A percentile compares a stretch with the other conserved stretches of the same genome.
phyloP scores from a whole-genome alignment of 164 flowering plant genomes.

The Brasenia schreberi region DNA sequence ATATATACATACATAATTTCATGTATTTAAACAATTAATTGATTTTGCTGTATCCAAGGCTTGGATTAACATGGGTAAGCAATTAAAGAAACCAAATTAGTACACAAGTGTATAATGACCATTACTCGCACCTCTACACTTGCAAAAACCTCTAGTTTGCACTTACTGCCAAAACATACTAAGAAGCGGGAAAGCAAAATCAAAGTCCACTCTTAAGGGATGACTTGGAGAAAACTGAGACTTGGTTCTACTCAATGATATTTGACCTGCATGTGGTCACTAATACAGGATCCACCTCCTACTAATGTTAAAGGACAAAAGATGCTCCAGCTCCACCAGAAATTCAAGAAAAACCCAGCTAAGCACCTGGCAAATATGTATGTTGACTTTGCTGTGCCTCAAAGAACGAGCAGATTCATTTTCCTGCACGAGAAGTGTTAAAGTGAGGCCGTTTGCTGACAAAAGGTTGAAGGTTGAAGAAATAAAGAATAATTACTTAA shows the following conservation, averaged over 20 bases:
- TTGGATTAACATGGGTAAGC: too few relatives aligned
- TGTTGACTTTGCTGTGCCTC: constrained; percentile 78
- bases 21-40: too few relatives aligned
- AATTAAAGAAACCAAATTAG: too few relatives aligned
- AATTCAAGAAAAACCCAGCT: not conserved
- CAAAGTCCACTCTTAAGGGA: too few relatives aligned
- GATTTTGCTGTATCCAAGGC: not conserved
- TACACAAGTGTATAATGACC: not conserved
- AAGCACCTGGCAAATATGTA: constrained; percentile 81
- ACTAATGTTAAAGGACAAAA: not conserved
- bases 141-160: too few relatives aligned
- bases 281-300: not conserved
- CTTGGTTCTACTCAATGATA: not conserved
- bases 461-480: not conserved
- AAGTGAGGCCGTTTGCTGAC: not conserved
- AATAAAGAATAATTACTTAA: not conserved
- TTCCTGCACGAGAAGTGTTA: constrained; percentile 35
- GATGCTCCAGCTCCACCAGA: not conserved
- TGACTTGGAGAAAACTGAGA: too few relatives aligned
- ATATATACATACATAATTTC: too few relatives aligned
- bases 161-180: too few relatives aligned
- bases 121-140: too few relatives aligned
- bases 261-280: not conserved
- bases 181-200: too few relatives aligned
- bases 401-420: constrained; percentile 93